phyloP scores from a whole-genome alignment of 75 land plant species.

The Pinus albicaulis region DNA sequence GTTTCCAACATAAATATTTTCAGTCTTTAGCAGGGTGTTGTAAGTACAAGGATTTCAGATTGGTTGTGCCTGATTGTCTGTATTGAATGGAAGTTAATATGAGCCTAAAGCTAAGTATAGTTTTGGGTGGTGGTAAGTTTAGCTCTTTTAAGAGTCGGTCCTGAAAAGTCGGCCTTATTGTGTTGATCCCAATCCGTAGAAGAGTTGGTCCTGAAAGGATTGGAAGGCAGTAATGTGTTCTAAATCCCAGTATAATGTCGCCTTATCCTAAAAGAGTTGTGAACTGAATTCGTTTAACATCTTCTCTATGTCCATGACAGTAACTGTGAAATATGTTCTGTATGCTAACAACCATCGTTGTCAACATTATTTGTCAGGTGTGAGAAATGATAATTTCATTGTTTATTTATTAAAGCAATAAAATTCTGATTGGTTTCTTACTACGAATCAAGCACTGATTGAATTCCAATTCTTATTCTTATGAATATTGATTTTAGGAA shows the following conservation, averaged over 20 bases:
- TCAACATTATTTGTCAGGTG: not conserved
- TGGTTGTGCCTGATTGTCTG: not conserved
- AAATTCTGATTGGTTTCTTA: not conserved
- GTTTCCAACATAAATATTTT: not conserved
- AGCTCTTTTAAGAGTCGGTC: not conserved
- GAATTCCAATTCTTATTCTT: too few species aligned
- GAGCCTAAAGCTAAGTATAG: conserved; percentile 4
- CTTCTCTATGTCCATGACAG: not conserved
- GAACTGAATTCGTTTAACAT: not conserved
- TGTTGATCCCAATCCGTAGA: too few species aligned
- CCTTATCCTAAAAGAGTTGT: not conserved
- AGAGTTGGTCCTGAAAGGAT: too few species aligned
- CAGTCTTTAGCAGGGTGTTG: not conserved
- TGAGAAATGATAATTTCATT: conserved; percentile 6
- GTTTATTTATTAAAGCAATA: not conserved
- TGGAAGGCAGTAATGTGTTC: not conserved
- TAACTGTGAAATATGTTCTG: not conserved
- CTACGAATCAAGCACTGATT: too few species aligned
- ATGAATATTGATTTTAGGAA: too few species aligned
- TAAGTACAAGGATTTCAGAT: not conserved
- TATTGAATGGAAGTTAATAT: conserved; percentile 1
- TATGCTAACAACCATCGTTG: conserved; percentile 5
- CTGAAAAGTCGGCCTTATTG: too few species aligned
- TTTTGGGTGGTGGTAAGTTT: not conserved
- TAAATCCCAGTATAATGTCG: not conserved